Conservation (phyloP, 1,284 basidiomycete genomes). For the Ganoderma sinense region DNA sequence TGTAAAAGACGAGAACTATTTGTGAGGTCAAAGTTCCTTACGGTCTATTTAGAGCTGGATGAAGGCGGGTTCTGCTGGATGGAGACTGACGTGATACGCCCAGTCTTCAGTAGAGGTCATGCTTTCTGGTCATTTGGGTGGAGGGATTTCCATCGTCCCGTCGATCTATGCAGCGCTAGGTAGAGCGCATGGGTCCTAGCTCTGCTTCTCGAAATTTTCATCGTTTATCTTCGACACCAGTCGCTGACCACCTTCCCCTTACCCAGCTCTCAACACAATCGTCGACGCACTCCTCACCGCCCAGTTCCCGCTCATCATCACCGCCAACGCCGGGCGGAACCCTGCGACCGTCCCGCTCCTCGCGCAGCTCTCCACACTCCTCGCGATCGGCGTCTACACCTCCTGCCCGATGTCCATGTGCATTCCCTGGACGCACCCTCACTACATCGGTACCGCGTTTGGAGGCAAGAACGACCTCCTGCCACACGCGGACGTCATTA, state of each 20-base stretch:
- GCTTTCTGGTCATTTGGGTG: no score
- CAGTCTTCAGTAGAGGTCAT: no score
- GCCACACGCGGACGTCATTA: conserved; percentile 63
- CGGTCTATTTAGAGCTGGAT: no score
- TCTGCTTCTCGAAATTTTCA: no score
- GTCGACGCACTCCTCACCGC: conserved; percentile 57
- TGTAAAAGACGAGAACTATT: no score
- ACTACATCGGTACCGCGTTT: conserved; percentile 59
- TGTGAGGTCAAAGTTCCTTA: no score
- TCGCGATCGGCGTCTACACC: conserved; percentile 63
- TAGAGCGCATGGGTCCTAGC: no score
- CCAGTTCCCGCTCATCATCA: conserved; percentile 67
- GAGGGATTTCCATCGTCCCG: no score
- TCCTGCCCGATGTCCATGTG: conserved; percentile 61
- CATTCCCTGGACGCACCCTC: conserved; percentile 64
- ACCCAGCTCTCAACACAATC: conserved; percentile 54
- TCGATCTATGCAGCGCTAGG: no score
- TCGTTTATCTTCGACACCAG: background rate
- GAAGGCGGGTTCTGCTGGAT: no score
- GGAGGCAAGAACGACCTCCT: conserved; percentile 54
- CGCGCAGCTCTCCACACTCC: conserved; percentile 52
- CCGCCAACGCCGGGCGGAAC: conserved; percentile 69
- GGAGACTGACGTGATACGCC: no score
- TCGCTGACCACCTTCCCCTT: background rate
- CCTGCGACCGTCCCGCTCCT: conserved; percentile 55